Conservation (phyloP, 2,329 filamentous ascomycete species). For the Pseudogymnoascus sp. region DNA sequence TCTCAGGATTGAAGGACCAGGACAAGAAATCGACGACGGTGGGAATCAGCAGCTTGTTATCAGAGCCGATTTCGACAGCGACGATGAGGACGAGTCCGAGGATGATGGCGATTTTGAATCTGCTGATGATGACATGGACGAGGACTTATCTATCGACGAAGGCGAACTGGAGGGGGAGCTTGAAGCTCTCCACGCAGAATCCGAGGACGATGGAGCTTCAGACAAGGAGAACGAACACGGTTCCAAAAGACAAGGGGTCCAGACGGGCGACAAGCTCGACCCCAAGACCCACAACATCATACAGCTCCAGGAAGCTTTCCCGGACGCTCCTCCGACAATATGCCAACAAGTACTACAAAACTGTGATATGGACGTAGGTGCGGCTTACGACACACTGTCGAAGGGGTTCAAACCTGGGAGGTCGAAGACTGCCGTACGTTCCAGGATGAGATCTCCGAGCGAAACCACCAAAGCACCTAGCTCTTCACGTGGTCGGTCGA, state of each 20-base stretch:
- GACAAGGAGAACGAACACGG: conserved; percentile 4
- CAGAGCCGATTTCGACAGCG: conserved; percentile 29
- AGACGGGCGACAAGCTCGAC: neutral
- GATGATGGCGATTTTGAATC: conserved; percentile 25
- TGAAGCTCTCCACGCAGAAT: conserved; percentile 9
- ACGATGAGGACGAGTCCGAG: conserved; percentile 23
- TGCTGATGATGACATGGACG: conserved; percentile 22
- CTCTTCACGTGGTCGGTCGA: neutral
- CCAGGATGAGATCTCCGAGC: conserved; percentile 8
- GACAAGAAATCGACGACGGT: conserved; percentile 19
- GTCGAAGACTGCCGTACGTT: conserved; percentile 19
- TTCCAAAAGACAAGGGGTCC: neutral
- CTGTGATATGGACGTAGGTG: conserved; percentile 21
- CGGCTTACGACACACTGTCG: conserved; percentile 24
- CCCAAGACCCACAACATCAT: conserved; percentile 14
- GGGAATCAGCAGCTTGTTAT: conserved; percentile 22
- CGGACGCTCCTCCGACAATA: conserved; percentile 21
- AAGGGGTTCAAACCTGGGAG: conserved; percentile 21
- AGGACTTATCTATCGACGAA: conserved; percentile 16
- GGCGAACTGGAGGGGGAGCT: conserved; percentile 20
- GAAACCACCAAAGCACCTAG: neutral
- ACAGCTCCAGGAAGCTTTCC: conserved; percentile 26
- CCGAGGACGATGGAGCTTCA: conserved; percentile 13
- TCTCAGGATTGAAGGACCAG: conserved; percentile 28
- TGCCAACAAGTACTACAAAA: conserved; percentile 24